Percentiles rank a stretch among this genome's conserved stretches.
phyloP scores from a whole-genome alignment of 495 filamentous ascomycete genomes.

The Neurospora sp. region DNA sequence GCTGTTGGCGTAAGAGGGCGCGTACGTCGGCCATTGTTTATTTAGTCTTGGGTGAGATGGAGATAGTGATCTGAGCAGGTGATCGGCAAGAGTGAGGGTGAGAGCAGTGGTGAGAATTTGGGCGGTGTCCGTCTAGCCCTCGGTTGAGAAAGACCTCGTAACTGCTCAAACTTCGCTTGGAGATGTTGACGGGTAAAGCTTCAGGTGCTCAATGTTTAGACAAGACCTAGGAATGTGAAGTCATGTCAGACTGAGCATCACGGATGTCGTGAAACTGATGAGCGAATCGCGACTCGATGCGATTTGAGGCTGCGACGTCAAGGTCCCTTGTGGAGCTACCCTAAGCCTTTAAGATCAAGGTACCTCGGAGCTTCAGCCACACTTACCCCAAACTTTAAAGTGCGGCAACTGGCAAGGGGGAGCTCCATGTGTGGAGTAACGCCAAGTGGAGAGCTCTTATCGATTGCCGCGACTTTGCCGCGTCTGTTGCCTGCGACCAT shows the following conservation, averaged over 20 bases:
- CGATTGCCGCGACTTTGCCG: neutral
- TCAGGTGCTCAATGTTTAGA: neutral
- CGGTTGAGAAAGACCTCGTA: too few relatives aligned
- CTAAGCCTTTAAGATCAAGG: neutral
- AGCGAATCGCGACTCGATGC: neutral
- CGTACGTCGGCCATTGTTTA: conserved; percentile 71
- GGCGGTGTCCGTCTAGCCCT: neutral
- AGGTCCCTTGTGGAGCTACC: neutral
- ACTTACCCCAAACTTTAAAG: neutral
- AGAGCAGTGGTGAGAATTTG: neutral
- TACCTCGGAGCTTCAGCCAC: neutral
- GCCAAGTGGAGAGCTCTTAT: neutral
- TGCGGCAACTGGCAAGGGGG: neutral
- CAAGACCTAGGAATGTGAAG: neutral
- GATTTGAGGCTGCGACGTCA: neutral
- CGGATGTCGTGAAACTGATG: neutral
- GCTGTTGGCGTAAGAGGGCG: conserved; percentile 71
- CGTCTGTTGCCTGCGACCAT: neutral
- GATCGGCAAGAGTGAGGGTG: neutral
- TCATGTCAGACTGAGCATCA: neutral
- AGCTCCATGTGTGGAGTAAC: neutral
- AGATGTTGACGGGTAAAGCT: too few relatives aligned
- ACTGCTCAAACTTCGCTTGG: too few relatives aligned
- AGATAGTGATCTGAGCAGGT: neutral
- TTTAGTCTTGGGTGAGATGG: neutral